Evolutionary conservation across 176 grass and related monocot species (phyloP), one percentile per base, ranked within the genome.

Genomic region (Dactylis glomerata): DNA sequence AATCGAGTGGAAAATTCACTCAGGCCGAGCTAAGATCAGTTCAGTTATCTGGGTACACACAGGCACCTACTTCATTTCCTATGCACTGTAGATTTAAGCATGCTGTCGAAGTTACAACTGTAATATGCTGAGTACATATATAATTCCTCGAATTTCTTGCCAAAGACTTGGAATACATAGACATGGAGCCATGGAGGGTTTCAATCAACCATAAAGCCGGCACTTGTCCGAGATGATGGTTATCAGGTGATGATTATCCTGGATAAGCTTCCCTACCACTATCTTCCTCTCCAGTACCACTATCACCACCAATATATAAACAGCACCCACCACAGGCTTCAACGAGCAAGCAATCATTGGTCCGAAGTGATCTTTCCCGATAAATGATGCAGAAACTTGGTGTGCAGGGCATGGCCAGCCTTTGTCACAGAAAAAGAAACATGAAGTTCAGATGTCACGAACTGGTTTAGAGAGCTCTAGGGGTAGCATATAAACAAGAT

Each of bases 371-470:
- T 68, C 55, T 31, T 68, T 68, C 75, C 54, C n/a, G 24, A 88
- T 52, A 93, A 76, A 78, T 80, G 88, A 8, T 55, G 46, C 10
- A 93, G 50, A 27, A 90, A 93, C 44, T 86, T 56, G 17, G 85
- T 88, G 74, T 90, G 92, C 74, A 90, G 88, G 52, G 79, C 58
- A 76, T 90, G 92, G 8, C 92, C 88, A 86, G 92, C 88, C 92
- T 93, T 41, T 76, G 38, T 81, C 68, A 69, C 14, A 57, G 62
- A 22, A 92, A 40, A 36, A 31, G 38, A 63, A 81, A 84, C n/a
- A 40, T 56, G 22, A 45, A 47, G 30, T 68, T 88, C 19, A 37
- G 26, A 73, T 41, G 75, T 40, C 37, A 58, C 27, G 74, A 67
- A 55, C 32, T 52, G 23, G 27, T 40, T 76, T 66, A 45, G 23